Percentiles rank a stretch among this genome's conserved stretches.
phyloP scores from a whole-genome alignment of 768 basidiomycete genomes.

The Gloeophyllum trabeum region DNA sequence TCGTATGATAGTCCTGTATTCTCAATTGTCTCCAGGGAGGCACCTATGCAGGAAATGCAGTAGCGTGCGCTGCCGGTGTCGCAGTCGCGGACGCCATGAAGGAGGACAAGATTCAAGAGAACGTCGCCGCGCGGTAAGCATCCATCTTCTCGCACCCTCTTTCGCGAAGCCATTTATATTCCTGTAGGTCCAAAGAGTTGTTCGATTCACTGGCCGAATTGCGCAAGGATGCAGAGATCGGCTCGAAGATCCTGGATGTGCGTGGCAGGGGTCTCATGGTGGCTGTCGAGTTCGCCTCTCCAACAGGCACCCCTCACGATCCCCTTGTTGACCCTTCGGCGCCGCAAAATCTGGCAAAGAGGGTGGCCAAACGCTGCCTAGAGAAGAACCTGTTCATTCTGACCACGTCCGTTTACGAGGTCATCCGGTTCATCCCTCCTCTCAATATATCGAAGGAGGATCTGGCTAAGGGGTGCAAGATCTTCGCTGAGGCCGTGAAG shows the following conservation, averaged over 20 bases:
- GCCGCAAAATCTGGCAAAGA: conserved; percentile 47
- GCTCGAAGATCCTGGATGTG: conserved; percentile 66
- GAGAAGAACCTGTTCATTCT: conserved; percentile 81
- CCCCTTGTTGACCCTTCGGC: conserved; percentile 23
- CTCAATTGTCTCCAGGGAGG: conserved; percentile 64
- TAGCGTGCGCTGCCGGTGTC: conserved; percentile 83
- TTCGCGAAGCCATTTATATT: not conserved
- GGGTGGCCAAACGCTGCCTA: conserved; percentile 70
- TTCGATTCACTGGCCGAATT: conserved; percentile 49
- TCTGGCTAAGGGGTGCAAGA: conserved; percentile 51
- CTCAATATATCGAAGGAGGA: conserved; percentile 73
- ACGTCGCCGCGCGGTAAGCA: conserved; percentile 58
- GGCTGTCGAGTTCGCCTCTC: conserved; percentile 66
- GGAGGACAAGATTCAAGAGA: conserved; percentile 73
- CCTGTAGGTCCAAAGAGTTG: conserved; percentile 57
- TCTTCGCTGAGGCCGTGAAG: conserved; percentile 60
- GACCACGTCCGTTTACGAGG: conserved; percentile 84
- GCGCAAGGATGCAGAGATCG: conserved; percentile 37
- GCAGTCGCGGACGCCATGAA: conserved; percentile 71
- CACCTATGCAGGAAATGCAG: conserved; percentile 88
- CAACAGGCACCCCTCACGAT: conserved; percentile 43
- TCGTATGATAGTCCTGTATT: too few relatives aligned
- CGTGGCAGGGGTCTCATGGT: conserved; percentile 89
- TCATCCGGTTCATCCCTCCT: conserved; percentile 88
- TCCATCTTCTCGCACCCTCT: not conserved